Percentiles rank a stretch among this genome's conserved stretches.
These are phyloP conservation scores for Erodium maritimum DNA, from an alignment of 345 rosid genomes.

Conservation along the genomic window DNA sequence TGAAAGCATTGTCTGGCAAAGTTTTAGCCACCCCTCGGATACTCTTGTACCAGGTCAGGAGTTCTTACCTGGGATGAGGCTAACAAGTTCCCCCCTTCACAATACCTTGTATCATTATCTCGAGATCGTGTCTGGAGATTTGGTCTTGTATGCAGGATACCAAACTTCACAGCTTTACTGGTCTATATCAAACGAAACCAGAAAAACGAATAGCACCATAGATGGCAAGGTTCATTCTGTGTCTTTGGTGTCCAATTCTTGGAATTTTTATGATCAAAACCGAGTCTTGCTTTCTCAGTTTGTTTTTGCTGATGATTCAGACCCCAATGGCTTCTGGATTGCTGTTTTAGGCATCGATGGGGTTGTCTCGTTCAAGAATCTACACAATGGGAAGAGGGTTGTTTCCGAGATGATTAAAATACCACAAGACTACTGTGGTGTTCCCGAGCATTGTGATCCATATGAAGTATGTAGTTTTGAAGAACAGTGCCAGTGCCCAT, in stretches of 20 bases:
- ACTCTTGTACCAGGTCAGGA: constrained; percentile 33
- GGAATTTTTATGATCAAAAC: constrained; percentile 37
- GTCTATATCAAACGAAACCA: constrained; percentile 25
- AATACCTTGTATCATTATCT: constrained; percentile 17
- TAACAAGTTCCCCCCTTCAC: constrained; percentile 20
- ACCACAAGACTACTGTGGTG: constrained; percentile 26
- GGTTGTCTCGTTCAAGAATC: constrained; percentile 23
- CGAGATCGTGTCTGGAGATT: constrained; percentile 24
- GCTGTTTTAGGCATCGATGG: constrained; percentile 28
- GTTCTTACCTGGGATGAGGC: constrained; percentile 26
- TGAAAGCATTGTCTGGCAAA: constrained; percentile 35
- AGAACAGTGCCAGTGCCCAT: constrained; percentile 32
- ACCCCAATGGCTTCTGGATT: constrained; percentile 30
- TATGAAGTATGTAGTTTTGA: constrained; percentile 22
- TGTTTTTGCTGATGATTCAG: constrained; percentile 18
- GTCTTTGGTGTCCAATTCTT: constrained; percentile 24
- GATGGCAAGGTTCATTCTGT: constrained; percentile 27
- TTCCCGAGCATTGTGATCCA: constrained; percentile 30
- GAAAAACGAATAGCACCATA: constrained; percentile 13
- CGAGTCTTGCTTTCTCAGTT: constrained; percentile 29
- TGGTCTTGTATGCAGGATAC: constrained; percentile 28
- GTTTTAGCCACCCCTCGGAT: constrained; percentile 34
- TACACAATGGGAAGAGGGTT: constrained; percentile 11
- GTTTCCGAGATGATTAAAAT: constrained; percentile 22
- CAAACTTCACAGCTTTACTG: constrained; percentile 38